Base-by-base conservation (phyloP, 83 land plant species). In the Diphasiastrum complanatum region DNA sequence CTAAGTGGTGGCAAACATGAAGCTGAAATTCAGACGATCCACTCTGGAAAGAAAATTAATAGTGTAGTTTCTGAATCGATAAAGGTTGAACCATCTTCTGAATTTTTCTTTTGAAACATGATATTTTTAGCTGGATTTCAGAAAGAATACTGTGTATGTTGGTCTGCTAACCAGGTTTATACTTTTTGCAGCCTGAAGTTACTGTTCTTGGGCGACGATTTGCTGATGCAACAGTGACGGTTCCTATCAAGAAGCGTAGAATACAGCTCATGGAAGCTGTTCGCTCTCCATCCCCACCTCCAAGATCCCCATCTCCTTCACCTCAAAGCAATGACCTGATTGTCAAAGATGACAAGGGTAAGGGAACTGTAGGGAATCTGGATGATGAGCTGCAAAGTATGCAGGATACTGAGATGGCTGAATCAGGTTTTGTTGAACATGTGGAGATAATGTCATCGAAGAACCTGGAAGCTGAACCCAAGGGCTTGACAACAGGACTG, bases 221-320 rank as follows among this genome's bases (percentile, higher is more conserved):
- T 33, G 64, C 60, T 51, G 68, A 70, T 54, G 73, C 69, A 34
- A 69, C 73, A 19, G 60, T 60, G 11, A 70, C 69, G 5, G 69
- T 70, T 36, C 73, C 73, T 23, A 70, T 70, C 19, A 70, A 70
- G 58, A 70, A 70, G 38, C 58, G 73, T n/a, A 62, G 73, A 40
- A 51, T 70, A 35, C 73, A 70, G 69, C 38, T 55, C 8, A 35
- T 69, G 67, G 72, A 69, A 18, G 52, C 66, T 31, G 69, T 52
- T 11, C 51, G 68, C 34, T 70, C 73, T 16, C 73, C 73, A 26
- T 70, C 73, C 8, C 73, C 73, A 51, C 73, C 73, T 2, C 32
- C 60, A 8, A 56, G 60, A 51, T 50, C 33, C 45, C 68, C n/a
- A n/a, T n/a, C n/a, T n/a, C n/a, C n/a, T n/a, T n/a, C n/a, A n/a